Conservation (phyloP, 192 early-diverging fungal species). For the Polychytrium aggregatum region DNA sequence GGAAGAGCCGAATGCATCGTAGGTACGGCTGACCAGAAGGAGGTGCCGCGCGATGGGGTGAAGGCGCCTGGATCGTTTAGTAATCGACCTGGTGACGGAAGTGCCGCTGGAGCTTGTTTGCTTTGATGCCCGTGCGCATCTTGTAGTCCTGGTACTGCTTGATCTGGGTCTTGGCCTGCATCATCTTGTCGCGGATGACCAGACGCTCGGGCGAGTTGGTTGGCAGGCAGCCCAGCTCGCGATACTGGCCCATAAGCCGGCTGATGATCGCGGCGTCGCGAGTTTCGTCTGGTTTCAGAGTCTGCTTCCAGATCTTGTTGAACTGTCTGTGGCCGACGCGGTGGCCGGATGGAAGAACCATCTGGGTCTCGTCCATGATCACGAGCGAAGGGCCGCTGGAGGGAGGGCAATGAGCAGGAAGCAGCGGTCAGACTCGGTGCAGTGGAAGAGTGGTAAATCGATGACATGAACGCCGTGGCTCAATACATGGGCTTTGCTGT, state of each 20-base stretch:
- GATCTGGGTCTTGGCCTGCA: slow-evolving; percentile 49
- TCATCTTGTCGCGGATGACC: slow-evolving; percentile 40
- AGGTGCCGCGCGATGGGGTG: too few relatives aligned
- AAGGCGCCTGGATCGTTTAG: too few relatives aligned
- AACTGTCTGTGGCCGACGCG: slow-evolving; percentile 71
- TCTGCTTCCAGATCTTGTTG: slow-evolving; percentile 79
- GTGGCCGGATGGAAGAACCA: slow-evolving; percentile 76
- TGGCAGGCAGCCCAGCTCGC: slow-evolving; percentile 22
- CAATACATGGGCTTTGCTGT: too few relatives aligned
- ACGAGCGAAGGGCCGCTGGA: slow-evolving; percentile 22
- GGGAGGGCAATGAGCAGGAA: too few relatives aligned
- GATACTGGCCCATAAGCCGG: slow-evolving; percentile 63
- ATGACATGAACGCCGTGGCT: too few relatives aligned
- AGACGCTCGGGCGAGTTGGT: too few relatives aligned
- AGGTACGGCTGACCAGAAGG: too few relatives aligned
- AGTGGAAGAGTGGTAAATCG: too few relatives aligned
- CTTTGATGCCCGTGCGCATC: slow-evolving; percentile 24
- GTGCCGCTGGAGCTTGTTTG: slow-evolving; percentile 77
- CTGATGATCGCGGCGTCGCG: slow-evolving; percentile 71
- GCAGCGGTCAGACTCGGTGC: too few relatives aligned
- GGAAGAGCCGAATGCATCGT: too few relatives aligned
- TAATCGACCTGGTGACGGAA: slow-evolving; percentile 77
- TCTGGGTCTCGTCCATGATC: slow-evolving; percentile 70
- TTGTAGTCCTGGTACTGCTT: slow-evolving; percentile 50
- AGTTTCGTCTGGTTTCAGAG: slow-evolving; percentile 37